Evolutionary conservation across 2,329 filamentous ascomycete genomes (phyloP).

Genomic region (Epicoccum sorghinum): DNA sequence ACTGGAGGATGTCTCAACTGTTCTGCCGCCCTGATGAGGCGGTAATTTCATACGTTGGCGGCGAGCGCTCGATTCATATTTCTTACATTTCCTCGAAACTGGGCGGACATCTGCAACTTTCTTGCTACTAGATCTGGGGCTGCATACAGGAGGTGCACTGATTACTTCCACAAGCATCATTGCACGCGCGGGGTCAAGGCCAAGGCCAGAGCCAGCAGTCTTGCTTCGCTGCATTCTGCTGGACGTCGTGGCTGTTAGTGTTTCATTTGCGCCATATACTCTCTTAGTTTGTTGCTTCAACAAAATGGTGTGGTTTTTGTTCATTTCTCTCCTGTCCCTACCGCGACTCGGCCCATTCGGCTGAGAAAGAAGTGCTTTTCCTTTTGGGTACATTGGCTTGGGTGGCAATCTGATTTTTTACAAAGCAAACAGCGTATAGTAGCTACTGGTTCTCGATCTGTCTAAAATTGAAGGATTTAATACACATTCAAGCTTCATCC

Average conservation of each 20-base stretch:
- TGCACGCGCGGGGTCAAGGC: constrained; percentile 27
- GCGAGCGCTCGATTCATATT: constrained; percentile 27
- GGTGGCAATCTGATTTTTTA: constrained; percentile 27
- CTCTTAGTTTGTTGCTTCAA: constrained; percentile 13
- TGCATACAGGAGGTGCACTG: constrained; percentile 35
- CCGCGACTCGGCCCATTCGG: constrained; percentile 10
- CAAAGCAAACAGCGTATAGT: constrained; percentile 23
- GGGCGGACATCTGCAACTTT: constrained; percentile 33
- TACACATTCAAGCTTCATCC: constrained; percentile 11
- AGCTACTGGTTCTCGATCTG: constrained; percentile 14
- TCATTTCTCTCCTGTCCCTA: constrained; percentile 23
- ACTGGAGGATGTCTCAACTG: constrained; percentile 17
- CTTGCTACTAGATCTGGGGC: constrained; percentile 34
- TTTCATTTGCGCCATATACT: constrained; percentile 21
- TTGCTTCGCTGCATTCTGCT: constrained; percentile 34
- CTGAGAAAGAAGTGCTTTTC: neutral
- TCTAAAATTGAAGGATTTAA: constrained; percentile 18
- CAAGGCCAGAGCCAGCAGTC: constrained; percentile 25
- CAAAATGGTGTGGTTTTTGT: constrained; percentile 14
- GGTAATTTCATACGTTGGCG: constrained; percentile 19
- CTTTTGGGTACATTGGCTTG: constrained; percentile 21
- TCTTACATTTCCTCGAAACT: constrained; percentile 22
- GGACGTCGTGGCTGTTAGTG: constrained; percentile 32
- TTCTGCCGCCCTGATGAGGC: constrained; percentile 6
- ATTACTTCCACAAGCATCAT: constrained; percentile 30